Base-by-base conservation (phyloP, 768 basidiomycete genomes). In the Calocybe indica region DNA sequence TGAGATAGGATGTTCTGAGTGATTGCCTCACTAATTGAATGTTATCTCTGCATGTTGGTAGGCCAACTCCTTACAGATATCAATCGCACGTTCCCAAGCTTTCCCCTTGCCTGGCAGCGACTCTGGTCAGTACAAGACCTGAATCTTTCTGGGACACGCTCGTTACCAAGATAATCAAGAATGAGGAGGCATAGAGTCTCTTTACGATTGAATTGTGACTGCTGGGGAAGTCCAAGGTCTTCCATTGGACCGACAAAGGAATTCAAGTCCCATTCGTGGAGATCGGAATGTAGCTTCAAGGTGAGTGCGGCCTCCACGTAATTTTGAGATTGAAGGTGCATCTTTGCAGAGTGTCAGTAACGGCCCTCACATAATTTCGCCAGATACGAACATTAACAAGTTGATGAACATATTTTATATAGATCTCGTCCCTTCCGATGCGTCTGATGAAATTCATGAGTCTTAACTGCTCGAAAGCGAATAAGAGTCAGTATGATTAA, bases 391-490 rank as follows among this genome's bases (percentile, higher is more conserved):
- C 89, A 56, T 91, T 88, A 43, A 95, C 91, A 22, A 96, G 82
- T 60, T 94, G 91, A 60, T 96, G 92, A 15, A 95, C 88, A 62
- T 95, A 95, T 76, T 93, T 91, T 65, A 94, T 88, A 58, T 93
- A 95, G 50, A 96, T 92, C 60, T 94, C 92, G 58, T 91, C 86
- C 9, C 93, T 76, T 12, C 92, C 92, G 47, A 95, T 93, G 12
- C 88, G 79, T 12, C 91, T 79, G 54, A 95, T 92, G 64, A 94
- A 96, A 62, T 92, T 91, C 86, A 96, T 92, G 51, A 96, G 70
- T 32, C 90, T 79, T 52, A 94, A 71, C 88, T 90, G 50, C 32
- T 48, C 42, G 33, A 43, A 29, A 13, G 28, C 45, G n/a, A 58
- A 49, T 56, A 32, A 53, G 43, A 40, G 39, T 60, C 11, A 54